phyloP scores from a whole-genome alignment of 106 monocot genomes.

The Acorus calamus region DNA sequence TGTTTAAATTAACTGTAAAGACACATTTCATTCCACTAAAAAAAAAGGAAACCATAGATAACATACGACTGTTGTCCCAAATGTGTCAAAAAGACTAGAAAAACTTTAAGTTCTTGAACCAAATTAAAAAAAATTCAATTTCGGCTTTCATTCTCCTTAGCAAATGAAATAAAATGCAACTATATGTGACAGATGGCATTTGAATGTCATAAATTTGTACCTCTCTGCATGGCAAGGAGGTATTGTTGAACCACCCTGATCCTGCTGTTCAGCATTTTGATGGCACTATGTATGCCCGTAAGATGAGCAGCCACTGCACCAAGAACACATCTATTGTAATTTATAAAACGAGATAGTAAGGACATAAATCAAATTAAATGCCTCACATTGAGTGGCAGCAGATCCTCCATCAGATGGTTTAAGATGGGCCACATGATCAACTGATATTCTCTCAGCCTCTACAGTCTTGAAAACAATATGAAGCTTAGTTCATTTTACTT shows the following conservation, averaged over 20 bases:
- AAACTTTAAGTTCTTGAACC: too few relatives aligned
- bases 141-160: too few relatives aligned
- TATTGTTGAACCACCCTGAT: constrained; percentile 83
- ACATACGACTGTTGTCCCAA: too few relatives aligned
- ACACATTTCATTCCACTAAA: too few relatives aligned
- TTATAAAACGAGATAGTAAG: neutral
- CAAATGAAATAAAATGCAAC: too few relatives aligned
- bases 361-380: neutral
- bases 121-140: too few relatives aligned
- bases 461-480: constrained; percentile 56
- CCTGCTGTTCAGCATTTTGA: constrained; percentile 99
- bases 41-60: too few relatives aligned
- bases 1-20: too few relatives aligned
- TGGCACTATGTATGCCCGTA: constrained; percentile 97
- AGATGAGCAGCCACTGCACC: constrained; percentile 96
- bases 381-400: constrained; percentile 92
- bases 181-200: too few relatives aligned
- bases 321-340: neutral
- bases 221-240: constrained; percentile 79
- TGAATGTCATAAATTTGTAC: constrained; percentile 14
- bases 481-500: neutral
- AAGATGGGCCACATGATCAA: constrained; percentile 97
- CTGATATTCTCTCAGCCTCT: constrained; percentile 95
- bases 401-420: constrained; percentile 99
- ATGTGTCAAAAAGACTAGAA: too few relatives aligned